Evolutionary conservation across 2,329 filamentous ascomycete species (phyloP), one percentile per base, ranked within the genome.

Genomic region (Lasiodiplodia sp.): DNA sequence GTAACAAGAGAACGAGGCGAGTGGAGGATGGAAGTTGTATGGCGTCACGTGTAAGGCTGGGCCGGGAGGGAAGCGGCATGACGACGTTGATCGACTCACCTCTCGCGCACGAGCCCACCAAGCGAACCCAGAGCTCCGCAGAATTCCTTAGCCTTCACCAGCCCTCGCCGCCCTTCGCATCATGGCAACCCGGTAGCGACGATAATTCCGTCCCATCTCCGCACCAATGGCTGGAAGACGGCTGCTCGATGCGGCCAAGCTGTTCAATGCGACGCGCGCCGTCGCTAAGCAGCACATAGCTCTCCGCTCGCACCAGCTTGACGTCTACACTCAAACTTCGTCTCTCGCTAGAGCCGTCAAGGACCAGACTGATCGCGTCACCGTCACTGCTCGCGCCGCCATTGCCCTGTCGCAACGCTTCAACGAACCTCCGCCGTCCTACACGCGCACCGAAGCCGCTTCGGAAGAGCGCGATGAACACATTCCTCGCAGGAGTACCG

Each of bases 251-350:
- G 84, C 80, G 68, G 83, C 84, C 53, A 84, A 81, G 73, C 77
- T 85, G 56, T 74, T 84, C 80, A 79, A 87, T 77, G 83, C 82
- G 70, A 79, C 82, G 65, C 77, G 77, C 71, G 77, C 80, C 40
- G 75, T 86, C 70, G 82, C 82, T 8, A 81, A 81, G 71, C 81
- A 88, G 77, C 89, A 91, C 75, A 78, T 88, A 68, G 81, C 81
- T 52, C 83, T 90, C 60, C 87, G 88, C 25, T 82, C 84, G 66
- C 84, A 85, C 67, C 89, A 92, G 76, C 81, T 90, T 73, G 87
- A 91, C 75, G 78, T 88, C 58, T 91, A 87, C 78, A 88, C 82
- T 62, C 84, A 86, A 72, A 91, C 90, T 0, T 92, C 90, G 2
- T 87, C 87, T 37, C 78, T 92, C 58, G 87, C 88, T 34, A 89